Conservation (phyloP, 371 early-diverging fungal species). For the Parasitella parasitica region DNA sequence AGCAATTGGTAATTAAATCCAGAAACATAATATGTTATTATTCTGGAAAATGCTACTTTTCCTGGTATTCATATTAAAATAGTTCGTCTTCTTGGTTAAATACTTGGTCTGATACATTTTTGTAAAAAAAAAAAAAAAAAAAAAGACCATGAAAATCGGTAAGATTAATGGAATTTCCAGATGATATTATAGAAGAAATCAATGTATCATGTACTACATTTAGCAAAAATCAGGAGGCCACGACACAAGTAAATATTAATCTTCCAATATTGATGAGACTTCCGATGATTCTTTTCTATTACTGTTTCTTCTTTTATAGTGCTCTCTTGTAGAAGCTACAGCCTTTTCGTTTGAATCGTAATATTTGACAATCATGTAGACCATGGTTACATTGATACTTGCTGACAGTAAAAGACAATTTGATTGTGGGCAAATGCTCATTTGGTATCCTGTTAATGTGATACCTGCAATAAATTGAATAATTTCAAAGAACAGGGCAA, state of each 20-base stretch:
- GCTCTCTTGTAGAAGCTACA: slow-evolving; percentile 17
- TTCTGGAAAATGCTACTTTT: too few species aligned
- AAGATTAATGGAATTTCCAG: too few species aligned
- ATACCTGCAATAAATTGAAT: slow-evolving; percentile 18
- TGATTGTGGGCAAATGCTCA: slow-evolving; percentile 22
- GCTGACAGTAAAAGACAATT: slow-evolving; percentile 20
- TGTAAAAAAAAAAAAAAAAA: too few species aligned
- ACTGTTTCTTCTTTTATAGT: slow-evolving; percentile 9
- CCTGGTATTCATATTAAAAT: too few species aligned
- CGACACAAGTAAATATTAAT: not conserved
- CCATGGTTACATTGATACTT: slow-evolving; percentile 26
- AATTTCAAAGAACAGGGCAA: slow-evolving; percentile 4
- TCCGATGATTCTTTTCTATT: not conserved
- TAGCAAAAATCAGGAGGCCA: not conserved
- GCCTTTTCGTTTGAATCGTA: slow-evolving; percentile 8
- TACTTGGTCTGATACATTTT: too few species aligned
- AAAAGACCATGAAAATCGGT: too few species aligned
- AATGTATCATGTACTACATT: too few species aligned
- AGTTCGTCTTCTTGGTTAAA: too few species aligned
- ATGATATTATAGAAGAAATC: too few species aligned
- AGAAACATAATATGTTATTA: too few species aligned
- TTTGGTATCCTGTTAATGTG: slow-evolving; percentile 18
- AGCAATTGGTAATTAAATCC: too few species aligned
- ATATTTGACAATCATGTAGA: slow-evolving; percentile 18
- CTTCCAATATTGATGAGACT: not conserved